These are phyloP conservation scores for Spathaspora girioi DNA, from an alignment of 805 yeast species.

Conservation along the genomic window DNA sequence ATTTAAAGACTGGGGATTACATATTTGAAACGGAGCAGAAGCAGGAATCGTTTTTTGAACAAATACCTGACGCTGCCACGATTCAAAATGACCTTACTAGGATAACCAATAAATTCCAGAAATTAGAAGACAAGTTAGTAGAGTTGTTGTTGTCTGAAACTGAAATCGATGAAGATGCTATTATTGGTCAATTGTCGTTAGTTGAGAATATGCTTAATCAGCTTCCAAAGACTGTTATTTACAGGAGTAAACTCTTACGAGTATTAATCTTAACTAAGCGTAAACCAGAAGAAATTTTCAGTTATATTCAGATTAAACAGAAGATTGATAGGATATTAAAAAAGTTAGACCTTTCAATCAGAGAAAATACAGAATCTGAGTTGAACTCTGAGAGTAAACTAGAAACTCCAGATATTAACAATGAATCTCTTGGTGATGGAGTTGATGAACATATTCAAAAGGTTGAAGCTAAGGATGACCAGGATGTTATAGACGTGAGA, in stretches of 20 bases:
- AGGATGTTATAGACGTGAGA: background rate
- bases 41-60: constrained; percentile 21
- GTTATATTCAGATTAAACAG: constrained; percentile 12
- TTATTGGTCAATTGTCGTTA: constrained; percentile 13
- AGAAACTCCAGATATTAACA: constrained; percentile 1
- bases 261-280: constrained; percentile 29
- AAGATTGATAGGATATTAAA: constrained; percentile 19
- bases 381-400: background rate
- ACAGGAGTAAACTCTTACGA: constrained; percentile 27
- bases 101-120: constrained; percentile 11
- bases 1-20: constrained; percentile 25
- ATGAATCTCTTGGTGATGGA: background rate
- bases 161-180: constrained; percentile 12
- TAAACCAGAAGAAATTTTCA: constrained; percentile 20
- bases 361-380: constrained; percentile 4
- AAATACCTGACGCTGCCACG: constrained; percentile 22
- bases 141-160: constrained; percentile 8
- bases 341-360: constrained; percentile 13
- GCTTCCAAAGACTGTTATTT: constrained; percentile 28
- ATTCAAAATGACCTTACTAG: constrained; percentile 18
- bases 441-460: background rate
- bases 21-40: constrained; percentile 30
- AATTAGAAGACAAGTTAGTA: constrained; percentile 7
- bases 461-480: background rate
- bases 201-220: constrained; percentile 13